Evolutionary conservation across 768 basidiomycete species (phyloP), one percentile per base, ranked within the genome.

Genomic region (Mycena polygramma): DNA sequence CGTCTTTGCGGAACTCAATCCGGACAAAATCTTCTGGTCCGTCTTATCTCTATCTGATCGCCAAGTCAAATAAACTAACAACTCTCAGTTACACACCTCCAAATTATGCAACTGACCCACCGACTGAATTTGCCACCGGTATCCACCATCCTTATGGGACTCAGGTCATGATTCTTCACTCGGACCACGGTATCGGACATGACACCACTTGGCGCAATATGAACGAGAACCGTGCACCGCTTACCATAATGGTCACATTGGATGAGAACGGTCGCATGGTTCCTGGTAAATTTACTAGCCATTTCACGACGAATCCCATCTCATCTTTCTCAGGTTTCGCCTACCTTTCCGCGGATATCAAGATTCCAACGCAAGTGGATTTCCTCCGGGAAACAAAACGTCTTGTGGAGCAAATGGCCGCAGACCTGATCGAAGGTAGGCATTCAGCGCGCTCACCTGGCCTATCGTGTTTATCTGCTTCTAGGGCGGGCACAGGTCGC

Each of bases 161-260:
- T 2, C 64, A 69, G 36, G 26, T n/a, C 7, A 49, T 60, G 39
- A 26, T 66, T 17, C 57, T 66, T 9, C 19, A 63, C 22, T 45
- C 41, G n/a, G 10, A 15, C n/a, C 19, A 63, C 1, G 73, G 73
- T 1, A 41, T 74, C 1, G 73, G 73, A 3, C 62, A 53, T 17
- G 70, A 74, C 24, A 36, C 63, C 2, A 66, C 57, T 1, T 74
- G 63, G 24, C 24, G 71, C 1, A 49, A 74, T 57, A 72, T 73
- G 69, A 74, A 72, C 26, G 63, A 74, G 49, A 74, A 72, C 41
- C 63, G 66, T 3, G 73, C 73, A 1, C 66, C 68, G 0, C 57
- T 74, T 9, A 74, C 71, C 0, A 57, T 74, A 37, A 43, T 74
- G 54, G 55, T 53, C 14, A 68, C 68, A 0, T 10, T 73, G 4